Evolutionary conservation across 495 filamentous ascomycete species (phyloP), one percentile per base, ranked within the genome.

Genomic region (Staphylotrichum longicolle): DNA sequence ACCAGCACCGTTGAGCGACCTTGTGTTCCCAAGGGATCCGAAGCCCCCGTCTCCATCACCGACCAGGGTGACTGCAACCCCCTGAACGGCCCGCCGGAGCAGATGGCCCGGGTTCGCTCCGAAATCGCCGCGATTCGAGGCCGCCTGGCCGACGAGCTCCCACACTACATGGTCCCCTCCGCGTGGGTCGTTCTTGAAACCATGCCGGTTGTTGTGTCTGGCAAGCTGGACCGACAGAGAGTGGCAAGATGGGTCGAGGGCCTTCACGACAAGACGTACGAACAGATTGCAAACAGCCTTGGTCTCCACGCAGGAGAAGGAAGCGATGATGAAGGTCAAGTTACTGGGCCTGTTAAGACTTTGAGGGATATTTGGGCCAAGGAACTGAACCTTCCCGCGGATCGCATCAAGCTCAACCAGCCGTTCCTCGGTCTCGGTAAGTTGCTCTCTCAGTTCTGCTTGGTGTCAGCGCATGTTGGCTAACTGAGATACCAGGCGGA

Each of bases 81-180:
- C 1, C 54, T 64, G 10, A 35, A 32, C 32, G 63, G 65, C 6
- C 20, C 64, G 3, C 56, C 49, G 7, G 65, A 67, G 2, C 20
- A 27, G 9, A n/a, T 67, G 30, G 51, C 60, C 12, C 39, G 20
- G 15, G 61, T 41, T 5, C 63, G 66, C 37, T 27, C 33, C 14
- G 63, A 63, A 15, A 27, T 68, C 12, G n/a, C 37, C 50, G 8
- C 53, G 15, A 54, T 68, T n/a, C 60, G 51, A n/a, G 33, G 32
- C 10, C 48, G 33, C 9, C 58, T 68, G 14, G 45, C 27, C 3
- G 66, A 68, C 14, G n/a, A 50, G 20, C 55, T 78, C 0, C 75
- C 76, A 8, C 52, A 60, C 11, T 79, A 81, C 64, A 86, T 87
- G 84, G 74, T 86, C 47, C 85, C 85, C 1, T 69, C 78, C 7